Conservation (phyloP, 768 basidiomycete genomes). For the Nevesoporus exiguus region DNA sequence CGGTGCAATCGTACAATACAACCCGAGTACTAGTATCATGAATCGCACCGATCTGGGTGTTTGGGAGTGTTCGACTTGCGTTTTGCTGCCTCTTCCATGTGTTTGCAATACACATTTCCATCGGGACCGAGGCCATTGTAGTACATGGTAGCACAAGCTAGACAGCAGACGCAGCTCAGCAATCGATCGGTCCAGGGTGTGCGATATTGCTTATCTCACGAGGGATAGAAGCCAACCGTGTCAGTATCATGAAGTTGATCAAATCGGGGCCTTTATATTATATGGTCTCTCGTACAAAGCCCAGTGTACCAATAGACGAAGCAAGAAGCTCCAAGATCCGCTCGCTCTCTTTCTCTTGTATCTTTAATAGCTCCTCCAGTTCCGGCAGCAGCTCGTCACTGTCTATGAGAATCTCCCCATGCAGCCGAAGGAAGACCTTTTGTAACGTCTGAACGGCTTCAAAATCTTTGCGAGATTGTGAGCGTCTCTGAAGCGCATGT, state of each 20-base stretch:
- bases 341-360: slow-evolving; percentile 75
- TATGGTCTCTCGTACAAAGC: slow-evolving; percentile 69
- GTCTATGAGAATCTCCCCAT: slow-evolving; percentile 74
- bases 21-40: background rate
- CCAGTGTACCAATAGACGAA: slow-evolving; percentile 69
- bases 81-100: slow-evolving; percentile 30
- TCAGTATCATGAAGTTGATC: background rate
- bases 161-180: background rate
- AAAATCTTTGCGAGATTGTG: slow-evolving; percentile 83
- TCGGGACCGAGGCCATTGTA: slow-evolving; percentile 19
- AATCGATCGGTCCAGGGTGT: background rate
- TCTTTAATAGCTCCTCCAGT: slow-evolving; percentile 55
- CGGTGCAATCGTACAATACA: background rate
- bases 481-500: slow-evolving; percentile 64
- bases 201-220: slow-evolving; percentile 22
- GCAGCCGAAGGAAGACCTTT: slow-evolving; percentile 78
- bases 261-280: slow-evolving; percentile 22
- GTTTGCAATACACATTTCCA: slow-evolving; percentile 39
- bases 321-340: slow-evolving; percentile 73
- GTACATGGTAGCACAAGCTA: slow-evolving; percentile 15
- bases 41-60: slow-evolving; percentile 40
- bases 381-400: slow-evolving; percentile 61
- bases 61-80: slow-evolving; percentile 32
- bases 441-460: slow-evolving; percentile 92
- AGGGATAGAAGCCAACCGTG: background rate